These are phyloP conservation scores for Solanum sparsipilum DNA, from an alignment of 257 asterid genomes.

Conservation along the genomic window DNA sequence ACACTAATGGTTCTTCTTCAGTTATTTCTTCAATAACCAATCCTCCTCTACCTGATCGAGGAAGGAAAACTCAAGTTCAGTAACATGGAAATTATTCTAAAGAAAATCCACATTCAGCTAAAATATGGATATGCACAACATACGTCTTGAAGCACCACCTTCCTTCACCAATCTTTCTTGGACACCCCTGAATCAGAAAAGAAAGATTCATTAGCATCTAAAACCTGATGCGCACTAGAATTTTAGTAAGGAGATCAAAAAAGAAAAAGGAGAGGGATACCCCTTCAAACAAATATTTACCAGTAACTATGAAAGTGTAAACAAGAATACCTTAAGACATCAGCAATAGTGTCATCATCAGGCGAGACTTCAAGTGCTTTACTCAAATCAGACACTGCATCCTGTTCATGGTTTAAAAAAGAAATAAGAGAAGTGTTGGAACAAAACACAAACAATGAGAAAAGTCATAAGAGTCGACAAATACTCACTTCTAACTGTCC, in stretches of 20 bases:
- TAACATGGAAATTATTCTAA: not conserved
- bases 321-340: constrained; percentile 58
- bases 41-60: constrained; percentile 28
- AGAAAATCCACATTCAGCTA: not conserved
- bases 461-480: not conserved
- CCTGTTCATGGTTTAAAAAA: constrained; percentile 27
- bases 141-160: constrained; percentile 65
- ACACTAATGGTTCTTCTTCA: constrained; percentile 44
- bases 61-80: not conserved
- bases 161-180: constrained; percentile 49
- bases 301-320: not conserved
- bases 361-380: constrained; percentile 80
- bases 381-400: constrained; percentile 78
- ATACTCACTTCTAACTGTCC: constrained; percentile 63
- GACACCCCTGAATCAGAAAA: constrained; percentile 44
- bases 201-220: not conserved
- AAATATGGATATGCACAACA: not conserved
- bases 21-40: constrained; percentile 81
- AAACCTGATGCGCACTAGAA: not conserved
- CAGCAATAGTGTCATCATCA: constrained; percentile 86
- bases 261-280: not conserved
- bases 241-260: not conserved
- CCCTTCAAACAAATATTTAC: not conserved
- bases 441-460: constrained; percentile 7
- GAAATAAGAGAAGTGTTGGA: not conserved